These are phyloP conservation scores for Boletus subparvulus DNA, from an alignment of 768 basidiomycete genomes.

Conservation along the genomic window DNA sequence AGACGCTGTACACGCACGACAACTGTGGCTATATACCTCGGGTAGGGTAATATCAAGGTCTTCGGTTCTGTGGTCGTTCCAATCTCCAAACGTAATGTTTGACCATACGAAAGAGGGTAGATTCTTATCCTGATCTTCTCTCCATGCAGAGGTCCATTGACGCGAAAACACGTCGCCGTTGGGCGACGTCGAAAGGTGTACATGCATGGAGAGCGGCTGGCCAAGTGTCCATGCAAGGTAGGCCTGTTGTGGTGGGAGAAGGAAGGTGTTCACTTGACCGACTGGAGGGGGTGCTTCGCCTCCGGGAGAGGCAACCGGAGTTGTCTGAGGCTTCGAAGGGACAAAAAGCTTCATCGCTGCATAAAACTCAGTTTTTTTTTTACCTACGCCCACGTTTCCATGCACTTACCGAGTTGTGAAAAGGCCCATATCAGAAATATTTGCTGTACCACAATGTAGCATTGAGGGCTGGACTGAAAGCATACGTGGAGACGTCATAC, in stretches of 20 bases:
- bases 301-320: conserved; percentile 29
- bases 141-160: conserved; percentile 50
- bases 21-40: conserved; percentile 43
- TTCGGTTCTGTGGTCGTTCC: conserved; percentile 56
- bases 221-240: conserved; percentile 61
- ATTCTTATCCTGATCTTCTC: conserved; percentile 45
- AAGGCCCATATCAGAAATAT: conserved; percentile 62
- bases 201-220: conserved; percentile 64
- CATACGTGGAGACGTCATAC: conserved; percentile 29
- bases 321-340: conserved; percentile 35
- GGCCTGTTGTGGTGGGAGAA: conserved; percentile 55
- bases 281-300: conserved; percentile 11
- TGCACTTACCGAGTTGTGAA: conserved; percentile 58
- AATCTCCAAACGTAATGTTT: conserved; percentile 77
- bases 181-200: conserved; percentile 69
- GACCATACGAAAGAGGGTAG: conserved; percentile 76
- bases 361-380: neutral
- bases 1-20: neutral
- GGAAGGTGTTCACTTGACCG: conserved; percentile 43
- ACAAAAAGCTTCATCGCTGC: conserved; percentile 47
- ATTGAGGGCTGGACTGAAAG: conserved; percentile 2
- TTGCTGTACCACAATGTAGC: conserved; percentile 48
- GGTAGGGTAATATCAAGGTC: conserved; percentile 67
- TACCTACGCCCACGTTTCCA: neutral
- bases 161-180: conserved; percentile 57